phyloP scores from a whole-genome alignment of 768 basidiomycete species.

The Psilocybe sp. region DNA sequence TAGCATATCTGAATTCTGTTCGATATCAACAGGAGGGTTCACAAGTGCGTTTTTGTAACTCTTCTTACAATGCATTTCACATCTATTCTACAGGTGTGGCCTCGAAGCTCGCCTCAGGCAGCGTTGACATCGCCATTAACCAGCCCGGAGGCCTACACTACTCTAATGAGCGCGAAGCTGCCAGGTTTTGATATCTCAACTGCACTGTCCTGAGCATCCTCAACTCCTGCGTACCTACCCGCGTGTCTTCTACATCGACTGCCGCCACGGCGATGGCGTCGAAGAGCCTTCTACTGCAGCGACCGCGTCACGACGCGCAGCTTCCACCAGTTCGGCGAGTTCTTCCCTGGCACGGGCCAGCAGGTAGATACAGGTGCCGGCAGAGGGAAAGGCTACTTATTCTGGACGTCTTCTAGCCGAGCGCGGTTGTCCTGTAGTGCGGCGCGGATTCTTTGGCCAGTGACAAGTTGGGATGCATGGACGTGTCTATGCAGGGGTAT shows the following conservation, averaged over 20 bases:
- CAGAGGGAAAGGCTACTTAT: conserved; percentile 81
- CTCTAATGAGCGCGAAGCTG: conserved; percentile 98
- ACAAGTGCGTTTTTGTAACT: conserved; percentile 54
- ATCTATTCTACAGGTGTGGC: conserved; percentile 87
- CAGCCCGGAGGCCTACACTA: conserved; percentile 97
- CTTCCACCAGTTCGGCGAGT: conserved; percentile 97
- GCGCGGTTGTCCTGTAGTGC: conserved; percentile 89
- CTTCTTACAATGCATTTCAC: not conserved
- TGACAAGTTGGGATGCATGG: conserved; percentile 95
- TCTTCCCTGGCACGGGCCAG: conserved; percentile 85
- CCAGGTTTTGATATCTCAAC: conserved; percentile 99
- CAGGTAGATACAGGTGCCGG: conserved; percentile 83
- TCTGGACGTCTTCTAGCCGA: conserved; percentile 84
- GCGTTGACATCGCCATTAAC: conserved; percentile 89
- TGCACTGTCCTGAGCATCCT: conserved; percentile 94
- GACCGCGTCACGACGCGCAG: conserved; percentile 96
- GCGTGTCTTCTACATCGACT: conserved; percentile 95
- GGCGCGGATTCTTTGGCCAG: conserved; percentile 95
- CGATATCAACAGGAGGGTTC: conserved; percentile 92
- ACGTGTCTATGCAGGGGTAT: conserved; percentile 93
- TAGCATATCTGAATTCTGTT: conserved; percentile 93
- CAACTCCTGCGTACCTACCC: conserved; percentile 79
- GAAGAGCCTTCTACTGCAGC: conserved; percentile 99
- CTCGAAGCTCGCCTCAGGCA: conserved; percentile 70
- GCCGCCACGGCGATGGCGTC: conserved; percentile 97